Base-by-base conservation (phyloP, 495 filamentous ascomycete genomes). In the Penicillium soppii region DNA sequence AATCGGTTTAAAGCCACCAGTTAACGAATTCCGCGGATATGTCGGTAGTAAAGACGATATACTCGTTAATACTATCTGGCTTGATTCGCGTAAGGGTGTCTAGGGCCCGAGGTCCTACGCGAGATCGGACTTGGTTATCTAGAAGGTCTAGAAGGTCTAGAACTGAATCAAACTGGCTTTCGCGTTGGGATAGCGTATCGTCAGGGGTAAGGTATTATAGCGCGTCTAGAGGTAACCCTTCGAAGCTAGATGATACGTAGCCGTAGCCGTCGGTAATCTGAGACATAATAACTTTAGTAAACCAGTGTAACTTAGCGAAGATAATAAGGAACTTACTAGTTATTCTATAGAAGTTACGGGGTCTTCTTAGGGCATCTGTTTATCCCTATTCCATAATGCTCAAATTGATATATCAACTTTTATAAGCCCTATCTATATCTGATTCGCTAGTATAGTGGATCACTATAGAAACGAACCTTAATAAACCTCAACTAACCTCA, bases 1-100 rank as follows among this genome's bases (percentile, higher is more conserved):
- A 37, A 15, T 35, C 10, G 13, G 49, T 52, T 3, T 52, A 1
- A 25, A 52, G 30, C 49, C 49, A 52, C 49, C 27, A 52, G 4
- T 17, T 26, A 16, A 52, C 20, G 30, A 52, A 52, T 17, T 44
- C 49, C 5, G 41, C 21, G 1, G 32, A 36, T 8, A 32, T 37
- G 13, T 16, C 38, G 26, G 37, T 12, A 9, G 32, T 40, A 7
- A 9, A 50, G n/a, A 37, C 7, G 12, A 50, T 36, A 8, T 21
- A 43, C n/a, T 43, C 23, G 41, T 43, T 43, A 16, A 43, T 29
- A 16, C 41, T 21, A 13, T 43, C 41, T 9, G 41, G 41, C 26
- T 30, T 43, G 13, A 43, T 43, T 43, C 41, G 41, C 26, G 41
- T 7, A 30, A 43, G 41, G 41, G 23, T 43, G n/a, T 19, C 23